Evolutionary conservation across 257 asterid genomes (phyloP), one percentile per base, ranked within the genome.

Genomic region (Echites panduratus): DNA sequence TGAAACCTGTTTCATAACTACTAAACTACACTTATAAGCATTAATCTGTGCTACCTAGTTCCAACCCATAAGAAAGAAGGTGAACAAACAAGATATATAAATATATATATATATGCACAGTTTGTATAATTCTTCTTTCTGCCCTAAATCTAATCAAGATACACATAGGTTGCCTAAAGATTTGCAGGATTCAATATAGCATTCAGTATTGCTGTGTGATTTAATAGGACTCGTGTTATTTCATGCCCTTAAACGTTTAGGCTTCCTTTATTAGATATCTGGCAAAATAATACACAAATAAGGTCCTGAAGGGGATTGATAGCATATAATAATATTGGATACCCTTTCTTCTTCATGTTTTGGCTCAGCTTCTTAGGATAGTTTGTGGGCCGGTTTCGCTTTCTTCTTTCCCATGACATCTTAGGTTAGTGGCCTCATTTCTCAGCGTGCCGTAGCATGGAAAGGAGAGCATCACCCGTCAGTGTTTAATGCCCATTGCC

Each of bases 381-480:
- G 70, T 56, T 56, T 76, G 81, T 76, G 73, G 84, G 75, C 64
- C 65, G 57, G 78, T 77, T 62, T 64, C 62, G 72, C 69, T 81
- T 71, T 72, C 71, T 73, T 79, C 72, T 54, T 11, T 70, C 50
- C 73, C 70, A 69, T 70, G 70, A 72, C 86, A 78, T 76, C 70
- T 80, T 53, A 66, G 53, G 82, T 56, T 80, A 70, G 85, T 81
- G 87, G 86, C 76, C 81, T 70, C 74, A 67, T 73, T 80, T 72
- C 76, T 78, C 56, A 76, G 87, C 84, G 84, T 78, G 88, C 86
- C 75, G 45, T 77, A 72, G 78, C 88, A 76, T 84, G 78, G 86
- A 82, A 82, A 84, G 85, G 11, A 75, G 87, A 79, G 87, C 77
- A 71, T 81, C 74, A 70, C 79, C 73, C 82, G 81, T 73, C 80